Conservation (phyloP, 306 rosid species). For the Fragaria iinumae region DNA sequence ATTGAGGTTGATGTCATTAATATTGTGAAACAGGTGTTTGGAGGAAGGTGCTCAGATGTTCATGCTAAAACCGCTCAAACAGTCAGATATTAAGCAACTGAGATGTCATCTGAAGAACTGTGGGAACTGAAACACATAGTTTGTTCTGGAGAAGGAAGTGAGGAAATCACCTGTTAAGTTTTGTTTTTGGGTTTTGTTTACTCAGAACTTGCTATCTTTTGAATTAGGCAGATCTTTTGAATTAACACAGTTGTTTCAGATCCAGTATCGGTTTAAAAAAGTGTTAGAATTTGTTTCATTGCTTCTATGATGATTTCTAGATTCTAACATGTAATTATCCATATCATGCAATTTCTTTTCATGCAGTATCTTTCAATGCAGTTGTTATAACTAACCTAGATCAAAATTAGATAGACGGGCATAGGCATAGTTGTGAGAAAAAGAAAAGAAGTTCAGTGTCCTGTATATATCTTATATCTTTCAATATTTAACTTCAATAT, state of each 20-base stretch:
- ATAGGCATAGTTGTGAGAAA: too few species aligned
- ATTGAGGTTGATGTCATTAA: background rate
- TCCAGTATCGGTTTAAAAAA: background rate
- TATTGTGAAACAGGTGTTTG: slow-evolving; percentile 54
- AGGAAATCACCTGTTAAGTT: background rate
- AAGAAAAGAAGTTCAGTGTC: too few species aligned
- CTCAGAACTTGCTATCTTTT: background rate
- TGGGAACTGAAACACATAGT: slow-evolving; percentile 22
- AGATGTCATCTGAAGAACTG: slow-evolving; percentile 73
- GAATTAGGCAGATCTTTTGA: background rate
- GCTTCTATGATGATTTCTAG: background rate
- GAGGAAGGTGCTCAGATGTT: slow-evolving; percentile 98
- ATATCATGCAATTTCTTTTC: background rate
- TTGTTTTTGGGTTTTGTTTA: slow-evolving; percentile 13
- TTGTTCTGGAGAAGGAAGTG: background rate
- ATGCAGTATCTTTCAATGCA: background rate
- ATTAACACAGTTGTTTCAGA: background rate
- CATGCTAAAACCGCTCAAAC: slow-evolving; percentile 81
- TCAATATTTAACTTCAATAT: background rate
- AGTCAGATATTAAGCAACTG: slow-evolving; percentile 69
- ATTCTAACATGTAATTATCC: background rate
- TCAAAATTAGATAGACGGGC: too few species aligned
- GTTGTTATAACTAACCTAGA: background rate
- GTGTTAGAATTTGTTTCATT: background rate
- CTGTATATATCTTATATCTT: too few species aligned